Evolutionary conservation across 192 early-diverging fungal genomes (phyloP).

Genomic region (Cladochytrium replicatum): DNA sequence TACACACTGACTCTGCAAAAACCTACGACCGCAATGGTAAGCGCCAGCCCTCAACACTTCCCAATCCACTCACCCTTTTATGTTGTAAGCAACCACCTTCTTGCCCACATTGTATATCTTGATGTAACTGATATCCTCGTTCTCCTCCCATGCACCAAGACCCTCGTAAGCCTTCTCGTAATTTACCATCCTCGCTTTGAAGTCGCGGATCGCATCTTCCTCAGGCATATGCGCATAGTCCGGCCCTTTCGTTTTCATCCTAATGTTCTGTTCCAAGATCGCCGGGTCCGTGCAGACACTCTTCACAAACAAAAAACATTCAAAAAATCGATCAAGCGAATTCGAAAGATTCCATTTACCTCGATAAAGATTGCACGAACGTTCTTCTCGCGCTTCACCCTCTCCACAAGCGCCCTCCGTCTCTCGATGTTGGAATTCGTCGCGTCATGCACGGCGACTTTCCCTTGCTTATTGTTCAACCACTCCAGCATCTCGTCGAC

Average conservation of each 20-base stretch:
- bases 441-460: slow-evolving; percentile 81
- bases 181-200: slow-evolving; percentile 72
- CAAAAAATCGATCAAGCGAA: slow-evolving; percentile 1
- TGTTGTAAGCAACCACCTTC: slow-evolving; percentile 88
- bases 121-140: slow-evolving; percentile 73
- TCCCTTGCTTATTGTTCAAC: slow-evolving; percentile 71
- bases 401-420: slow-evolving; percentile 38
- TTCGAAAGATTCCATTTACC: slow-evolving; percentile 1
- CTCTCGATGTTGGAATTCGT: slow-evolving; percentile 87
- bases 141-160: slow-evolving; percentile 74
- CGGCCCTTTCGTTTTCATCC: slow-evolving; percentile 82
- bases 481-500: slow-evolving; percentile 85
- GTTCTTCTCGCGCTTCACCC: slow-evolving; percentile 17
- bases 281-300: slow-evolving; percentile 73
- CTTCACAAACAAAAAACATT: slow-evolving; percentile 50
- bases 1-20: slow-evolving; percentile 83
- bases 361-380: slow-evolving; percentile 29
- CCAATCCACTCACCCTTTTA: no score
- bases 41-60: no score
- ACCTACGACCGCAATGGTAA: no score
- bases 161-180: slow-evolving; percentile 91
- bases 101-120: slow-evolving; percentile 95
- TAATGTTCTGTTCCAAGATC: slow-evolving; percentile 73
- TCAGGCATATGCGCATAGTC: slow-evolving; percentile 85
- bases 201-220: slow-evolving; percentile 71